phyloP scores from a whole-genome alignment of 371 early-diverging fungal species.

The Choanephora cucurbitarum region DNA sequence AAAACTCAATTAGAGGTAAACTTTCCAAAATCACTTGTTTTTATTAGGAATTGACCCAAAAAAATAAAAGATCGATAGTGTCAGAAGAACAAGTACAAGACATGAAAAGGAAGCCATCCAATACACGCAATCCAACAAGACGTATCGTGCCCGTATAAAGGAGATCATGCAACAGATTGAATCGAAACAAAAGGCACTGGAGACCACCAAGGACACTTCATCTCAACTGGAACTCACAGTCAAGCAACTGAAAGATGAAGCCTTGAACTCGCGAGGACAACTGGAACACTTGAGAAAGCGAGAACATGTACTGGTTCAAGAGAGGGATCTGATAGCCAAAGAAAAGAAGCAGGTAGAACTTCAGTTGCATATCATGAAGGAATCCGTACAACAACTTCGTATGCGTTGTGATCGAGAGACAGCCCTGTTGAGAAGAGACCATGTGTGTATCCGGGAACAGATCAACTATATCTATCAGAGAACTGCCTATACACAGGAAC shows the following conservation, averaged over 20 bases:
- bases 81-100: slow-evolving; percentile 33
- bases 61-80: slow-evolving; percentile 28
- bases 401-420: slow-evolving; percentile 35
- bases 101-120: slow-evolving; percentile 27
- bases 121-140: slow-evolving; percentile 38
- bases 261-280: slow-evolving; percentile 42
- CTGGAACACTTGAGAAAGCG: slow-evolving; percentile 41
- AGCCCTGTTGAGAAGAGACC: slow-evolving; percentile 26
- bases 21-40: too few species aligned
- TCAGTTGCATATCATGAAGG: slow-evolving; percentile 27
- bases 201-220: slow-evolving; percentile 41
- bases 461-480: slow-evolving; percentile 25
- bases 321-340: slow-evolving; percentile 36
- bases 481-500: slow-evolving; percentile 15
- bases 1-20: slow-evolving; percentile 40
- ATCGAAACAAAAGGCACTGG: slow-evolving; percentile 42
- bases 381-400: slow-evolving; percentile 29
- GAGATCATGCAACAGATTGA: slow-evolving; percentile 44
- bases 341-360: slow-evolving; percentile 39
- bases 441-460: slow-evolving; percentile 21
- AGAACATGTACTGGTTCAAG: slow-evolving; percentile 45
- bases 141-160: slow-evolving; percentile 33
- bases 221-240: slow-evolving; percentile 41
- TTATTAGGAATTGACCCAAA: too few species aligned
- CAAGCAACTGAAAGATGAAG: slow-evolving; percentile 48